Evolutionary conservation across 2,329 filamentous ascomycete genomes (phyloP).

Genomic region (Paecilomyces fulvus): DNA sequence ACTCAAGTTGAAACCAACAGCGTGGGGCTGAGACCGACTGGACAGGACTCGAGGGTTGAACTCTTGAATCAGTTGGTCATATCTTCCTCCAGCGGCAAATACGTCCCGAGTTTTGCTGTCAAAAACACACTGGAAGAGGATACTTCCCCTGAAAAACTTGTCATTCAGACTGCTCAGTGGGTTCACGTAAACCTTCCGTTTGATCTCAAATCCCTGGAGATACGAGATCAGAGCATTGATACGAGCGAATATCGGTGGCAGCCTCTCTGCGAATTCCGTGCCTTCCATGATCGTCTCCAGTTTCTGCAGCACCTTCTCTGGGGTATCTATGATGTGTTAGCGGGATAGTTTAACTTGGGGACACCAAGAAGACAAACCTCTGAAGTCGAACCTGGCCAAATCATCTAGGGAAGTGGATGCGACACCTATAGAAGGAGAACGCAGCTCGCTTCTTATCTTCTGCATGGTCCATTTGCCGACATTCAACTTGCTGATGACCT

Average conservation of each 20-base stretch:
- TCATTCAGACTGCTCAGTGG: constrained; percentile 85
- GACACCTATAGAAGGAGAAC: constrained; percentile 71
- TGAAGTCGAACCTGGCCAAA: constrained; percentile 82
- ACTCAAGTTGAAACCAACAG: constrained; percentile 84
- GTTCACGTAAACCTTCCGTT: constrained; percentile 71
- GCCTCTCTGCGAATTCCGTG: constrained; percentile 44
- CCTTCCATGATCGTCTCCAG: constrained; percentile 50
- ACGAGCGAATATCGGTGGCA: constrained; percentile 59
- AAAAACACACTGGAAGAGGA: constrained; percentile 85
- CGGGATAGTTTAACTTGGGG: constrained; percentile 45
- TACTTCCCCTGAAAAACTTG: constrained; percentile 75
- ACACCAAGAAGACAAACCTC: constrained; percentile 50
- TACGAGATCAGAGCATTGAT: constrained; percentile 71
- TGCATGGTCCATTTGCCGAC: constrained; percentile 72
- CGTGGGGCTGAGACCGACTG: constrained; percentile 60
- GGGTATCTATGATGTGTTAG: constrained; percentile 51
- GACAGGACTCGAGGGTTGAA: constrained; percentile 63
- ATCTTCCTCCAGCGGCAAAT: constrained; percentile 86
- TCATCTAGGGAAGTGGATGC: constrained; percentile 87
- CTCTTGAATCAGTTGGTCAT: constrained; percentile 80
- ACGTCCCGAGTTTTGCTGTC: constrained; percentile 75
- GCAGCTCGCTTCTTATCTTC: constrained; percentile 72
- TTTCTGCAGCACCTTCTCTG: constrained; percentile 60
- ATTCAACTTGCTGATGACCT: constrained; percentile 79
- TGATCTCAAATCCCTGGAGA: constrained; percentile 64